phyloP scores from a whole-genome alignment of 306 rosid genomes.

The Prunus davidiana region DNA sequence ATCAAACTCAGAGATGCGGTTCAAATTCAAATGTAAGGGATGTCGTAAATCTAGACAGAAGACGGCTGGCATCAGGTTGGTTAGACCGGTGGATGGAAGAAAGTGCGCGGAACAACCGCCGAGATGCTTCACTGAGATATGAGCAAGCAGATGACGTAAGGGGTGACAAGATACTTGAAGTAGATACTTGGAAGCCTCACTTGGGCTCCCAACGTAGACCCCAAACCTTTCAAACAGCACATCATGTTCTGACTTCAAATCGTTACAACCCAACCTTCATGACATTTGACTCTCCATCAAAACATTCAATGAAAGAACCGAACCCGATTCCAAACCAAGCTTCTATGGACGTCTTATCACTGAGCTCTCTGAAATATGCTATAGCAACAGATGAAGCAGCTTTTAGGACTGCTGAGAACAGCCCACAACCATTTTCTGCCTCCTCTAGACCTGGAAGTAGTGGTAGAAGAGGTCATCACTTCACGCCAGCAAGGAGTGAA shows the following conservation, averaged over 20 bases:
- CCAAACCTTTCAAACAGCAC: slow-evolving; percentile 41
- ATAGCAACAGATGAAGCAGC: slow-evolving; percentile 50
- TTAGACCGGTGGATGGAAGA: slow-evolving; percentile 94
- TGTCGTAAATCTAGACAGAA: slow-evolving; percentile 33
- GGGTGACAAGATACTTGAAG: slow-evolving; percentile 90
- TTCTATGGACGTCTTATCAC: slow-evolving; percentile 30
- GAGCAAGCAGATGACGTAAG: slow-evolving; percentile 49
- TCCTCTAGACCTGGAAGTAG: slow-evolving; percentile 64
- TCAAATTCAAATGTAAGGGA: slow-evolving; percentile 71
- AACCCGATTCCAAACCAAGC: slow-evolving; percentile 37
- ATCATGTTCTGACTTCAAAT: slow-evolving; percentile 37
- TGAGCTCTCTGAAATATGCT: slow-evolving; percentile 34
- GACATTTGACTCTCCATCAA: slow-evolving; percentile 54
- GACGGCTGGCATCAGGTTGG: slow-evolving; percentile 51
- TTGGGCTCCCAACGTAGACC: slow-evolving; percentile 42
- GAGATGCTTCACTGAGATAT: slow-evolving; percentile 38
- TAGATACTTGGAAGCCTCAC: slow-evolving; percentile 93
- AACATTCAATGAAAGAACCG: slow-evolving; percentile 37
- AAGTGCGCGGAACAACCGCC: slow-evolving; percentile 38
- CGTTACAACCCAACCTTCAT: slow-evolving; percentile 25
- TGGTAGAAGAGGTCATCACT: slow-evolving; percentile 53
- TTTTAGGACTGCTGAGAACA: slow-evolving; percentile 48
- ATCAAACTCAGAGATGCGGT: slow-evolving; percentile 64
- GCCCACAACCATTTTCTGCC: slow-evolving; percentile 65
- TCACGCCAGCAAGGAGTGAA: slow-evolving; percentile 79